A percentile compares a stretch with the other conserved stretches of the same genome.
Evolutionary conservation across 768 basidiomycete genomes (phyloP).

Genomic region (Podaxis sp.): DNA sequence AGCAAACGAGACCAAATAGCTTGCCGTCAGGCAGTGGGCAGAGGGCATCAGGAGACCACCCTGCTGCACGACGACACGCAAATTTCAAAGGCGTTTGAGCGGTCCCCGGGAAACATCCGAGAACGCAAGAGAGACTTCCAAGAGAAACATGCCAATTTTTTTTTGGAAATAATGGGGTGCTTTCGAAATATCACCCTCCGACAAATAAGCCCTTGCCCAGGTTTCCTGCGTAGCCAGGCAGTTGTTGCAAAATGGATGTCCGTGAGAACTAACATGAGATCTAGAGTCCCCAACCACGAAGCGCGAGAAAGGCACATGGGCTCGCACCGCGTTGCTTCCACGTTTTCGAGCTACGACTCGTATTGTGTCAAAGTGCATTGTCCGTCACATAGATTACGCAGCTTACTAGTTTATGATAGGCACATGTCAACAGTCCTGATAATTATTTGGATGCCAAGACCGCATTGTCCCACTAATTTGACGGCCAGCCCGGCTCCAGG

Average conservation of each 20-base stretch:
- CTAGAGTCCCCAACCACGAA: neutral
- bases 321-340: conserved; percentile 2
- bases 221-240: neutral
- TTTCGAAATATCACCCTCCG: neutral
- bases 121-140: neutral
- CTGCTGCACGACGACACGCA: neutral
- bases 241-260: neutral
- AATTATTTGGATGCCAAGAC: no score
- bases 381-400: neutral
- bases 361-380: neutral
- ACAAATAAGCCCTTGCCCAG: neutral
- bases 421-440: no score
- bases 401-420: no score
- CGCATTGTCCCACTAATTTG: no score
- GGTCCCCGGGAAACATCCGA: conserved; percentile 6
- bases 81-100: conserved; percentile 5
- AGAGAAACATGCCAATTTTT: neutral
- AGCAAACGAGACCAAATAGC: conserved; percentile 4
- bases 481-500: neutral
- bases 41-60: neutral
- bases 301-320: neutral
- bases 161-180: neutral
- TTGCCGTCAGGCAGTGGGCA: conserved; percentile 8
- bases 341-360: conserved; percentile 4
- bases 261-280: neutral